These are phyloP conservation scores for Seiridium unicorne DNA, from an alignment of 2,329 filamentous ascomycete genomes.

Conservation along the genomic window DNA sequence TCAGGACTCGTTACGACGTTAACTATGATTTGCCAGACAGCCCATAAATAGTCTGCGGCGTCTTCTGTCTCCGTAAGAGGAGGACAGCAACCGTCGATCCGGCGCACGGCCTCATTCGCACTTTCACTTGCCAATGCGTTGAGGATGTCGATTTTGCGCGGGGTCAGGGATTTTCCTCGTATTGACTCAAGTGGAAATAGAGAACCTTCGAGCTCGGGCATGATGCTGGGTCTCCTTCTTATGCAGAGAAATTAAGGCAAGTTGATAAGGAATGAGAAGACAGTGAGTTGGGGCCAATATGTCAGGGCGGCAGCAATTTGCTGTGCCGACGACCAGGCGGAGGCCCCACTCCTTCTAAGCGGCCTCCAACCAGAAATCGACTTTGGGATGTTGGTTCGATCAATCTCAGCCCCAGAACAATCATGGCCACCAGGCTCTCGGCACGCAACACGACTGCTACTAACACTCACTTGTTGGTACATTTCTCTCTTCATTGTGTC, in stretches of 20 bases:
- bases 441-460: neutral
- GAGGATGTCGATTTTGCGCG: neutral
- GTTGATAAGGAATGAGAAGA: neutral
- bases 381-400: neutral
- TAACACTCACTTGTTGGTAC: neutral
- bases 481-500: too few relatives aligned
- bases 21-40: neutral
- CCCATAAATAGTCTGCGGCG: neutral
- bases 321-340: neutral
- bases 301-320: neutral
- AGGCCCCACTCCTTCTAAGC: neutral
- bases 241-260: neutral
- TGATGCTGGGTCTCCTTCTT: neutral
- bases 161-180: neutral
- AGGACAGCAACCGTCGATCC: neutral
- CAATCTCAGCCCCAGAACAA: neutral
- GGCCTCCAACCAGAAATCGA: neutral
- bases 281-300: neutral
- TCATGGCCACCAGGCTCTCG: neutral
- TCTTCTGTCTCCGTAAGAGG: neutral
- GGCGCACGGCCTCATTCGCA: neutral
- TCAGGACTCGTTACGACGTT: neutral
- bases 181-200: neutral
- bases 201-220: neutral
- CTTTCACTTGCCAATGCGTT: neutral